Base-by-base conservation (phyloP, 148 eudicot species). In the Camellia japonica region DNA sequence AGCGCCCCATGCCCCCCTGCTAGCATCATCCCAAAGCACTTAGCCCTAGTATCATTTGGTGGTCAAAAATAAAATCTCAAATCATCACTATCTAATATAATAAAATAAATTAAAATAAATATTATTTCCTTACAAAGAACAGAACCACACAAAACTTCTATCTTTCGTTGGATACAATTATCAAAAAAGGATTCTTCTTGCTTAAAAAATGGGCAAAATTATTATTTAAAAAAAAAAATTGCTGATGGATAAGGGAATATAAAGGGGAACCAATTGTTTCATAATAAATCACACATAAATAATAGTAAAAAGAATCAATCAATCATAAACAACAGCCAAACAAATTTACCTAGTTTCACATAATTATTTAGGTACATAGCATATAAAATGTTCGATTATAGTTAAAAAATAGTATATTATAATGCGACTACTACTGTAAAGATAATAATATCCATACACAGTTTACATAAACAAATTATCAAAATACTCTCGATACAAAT, bases 11-110 rank as follows among this genome's bases (percentile, higher is more conserved):
- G 7, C 8, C 10, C 2, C 58, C 58, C 46, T n/a, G 19, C 54
- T 65, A 12, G 41, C 73, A 51, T 67, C 66, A 75, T 61, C 79
- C 63, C 30, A 42, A 44, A 80, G 78, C 82, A 73, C 82, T 73
- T 38, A 74, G 52, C 72, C 42, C 44, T 8, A 66, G 42, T 41
- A 65, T 5, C 38, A 54, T 23, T 64, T 43, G 65, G n/a, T 74
- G 55, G 59, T 74, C 52, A 30, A 30, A 30, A 65, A 52, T 43
- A 42, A 65, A 64, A 30, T 30, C 20, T 4, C 71, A 7, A 56
- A 80, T 62, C 64, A 16, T 62, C 58, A 19, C 73, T 47, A 6
- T 41, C 23, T n/a, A 43, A 49, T 6, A 41, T 1, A 2, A 9
- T 15, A 2, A 51, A 65, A 23, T 3, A 65, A 49, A 42, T 3